Conservation (phyloP, 2,329 filamentous ascomycete genomes). For the Cladophialophora yegresii region DNA sequence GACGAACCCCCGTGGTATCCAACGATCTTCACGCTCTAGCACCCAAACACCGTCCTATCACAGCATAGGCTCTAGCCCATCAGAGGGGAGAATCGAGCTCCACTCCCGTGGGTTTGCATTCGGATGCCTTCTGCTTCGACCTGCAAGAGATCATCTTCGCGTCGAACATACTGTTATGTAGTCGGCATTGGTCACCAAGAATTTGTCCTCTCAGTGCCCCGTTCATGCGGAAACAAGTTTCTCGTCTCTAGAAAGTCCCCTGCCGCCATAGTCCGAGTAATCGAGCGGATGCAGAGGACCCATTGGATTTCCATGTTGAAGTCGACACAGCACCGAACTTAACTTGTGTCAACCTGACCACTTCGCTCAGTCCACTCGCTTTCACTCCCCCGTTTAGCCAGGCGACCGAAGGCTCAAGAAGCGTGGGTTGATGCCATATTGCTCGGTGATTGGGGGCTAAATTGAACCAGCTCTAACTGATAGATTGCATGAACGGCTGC, state of each 20-base stretch:
- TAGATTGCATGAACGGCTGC: conserved; percentile 30
- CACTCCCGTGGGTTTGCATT: conserved; percentile 10
- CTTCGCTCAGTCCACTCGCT: conserved; percentile 6
- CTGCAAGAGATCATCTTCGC: conserved; percentile 17
- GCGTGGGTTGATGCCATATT: conserved; percentile 18
- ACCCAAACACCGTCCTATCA: conserved; percentile 20
- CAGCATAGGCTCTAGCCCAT: conserved; percentile 2
- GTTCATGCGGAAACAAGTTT: conserved; percentile 9
- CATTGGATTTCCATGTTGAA: conserved; percentile 9
- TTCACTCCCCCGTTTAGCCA: conserved; percentile 9
- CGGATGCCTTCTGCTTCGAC: conserved; percentile 12
- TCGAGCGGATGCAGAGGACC: not conserved
- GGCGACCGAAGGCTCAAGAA: conserved; percentile 16
- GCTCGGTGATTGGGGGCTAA: conserved; percentile 24
- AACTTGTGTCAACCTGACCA: conserved; percentile 12
- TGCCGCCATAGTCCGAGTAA: conserved; percentile 4
- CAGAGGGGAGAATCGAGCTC: conserved; percentile 9
- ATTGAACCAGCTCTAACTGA: conserved; percentile 28
- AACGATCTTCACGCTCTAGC: conserved; percentile 12
- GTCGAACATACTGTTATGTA: conserved; percentile 4
- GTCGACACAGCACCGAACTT: conserved; percentile 6
- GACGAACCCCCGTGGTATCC: conserved; percentile 12
- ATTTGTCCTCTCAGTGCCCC: conserved; percentile 9
- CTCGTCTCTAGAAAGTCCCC: not conserved
- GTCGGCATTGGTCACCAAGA: conserved; percentile 13